Base-by-base conservation (phyloP, 306 rosid genomes). In the Medicago lupulina region DNA sequence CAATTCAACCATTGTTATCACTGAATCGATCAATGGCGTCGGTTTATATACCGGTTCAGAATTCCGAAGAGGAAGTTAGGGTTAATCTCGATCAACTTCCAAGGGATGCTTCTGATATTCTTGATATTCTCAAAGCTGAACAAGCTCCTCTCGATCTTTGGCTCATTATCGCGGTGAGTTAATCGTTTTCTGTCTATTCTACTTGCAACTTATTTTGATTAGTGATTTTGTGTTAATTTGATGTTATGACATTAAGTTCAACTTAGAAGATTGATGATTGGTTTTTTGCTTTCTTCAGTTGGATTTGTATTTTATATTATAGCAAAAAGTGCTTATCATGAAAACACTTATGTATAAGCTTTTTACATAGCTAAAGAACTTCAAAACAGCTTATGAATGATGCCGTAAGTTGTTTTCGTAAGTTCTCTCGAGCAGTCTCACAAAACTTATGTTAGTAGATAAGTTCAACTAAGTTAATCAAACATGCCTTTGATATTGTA, bases 101-200 rank as follows among this genome's bases (percentile, higher is more conserved):
- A 0, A 85, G 90, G 46, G 99, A 96, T 69, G 98, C 99, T 53
- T 89, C 97, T 13, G 98, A 96, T 60, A 96, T 96, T 47, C 89
- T 96, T 57, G 99, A 96, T 80, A 96, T 96, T 43, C 98, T 92
- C 61, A 92, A 92, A 79, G 99, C 99, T 21, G 99, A 92, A 83
- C 99, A 96, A 88, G 98, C 99, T 31, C 93, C 98, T 64, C 97
- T 92, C 58, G 98, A 96, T 88, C 97, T 96, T 80, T 92, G 98
- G 99, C 98, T 96, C 76, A 89, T 96, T 11, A 96, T 92, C 67
- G 98, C 97, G 89, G 98, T 96, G 71, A 40, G 87, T 80, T 70
- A 0, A 23, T 5, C 4, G 1, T 18, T 61, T 57, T 31, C 11
- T 14, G 18, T 69, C 19, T 6, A 64, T 34, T 76, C 66, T 46